Evolutionary conservation across 106 monocot species (phyloP), one percentile per base, ranked within the genome.

Genomic region (Alisma plantagoaquatica): DNA sequence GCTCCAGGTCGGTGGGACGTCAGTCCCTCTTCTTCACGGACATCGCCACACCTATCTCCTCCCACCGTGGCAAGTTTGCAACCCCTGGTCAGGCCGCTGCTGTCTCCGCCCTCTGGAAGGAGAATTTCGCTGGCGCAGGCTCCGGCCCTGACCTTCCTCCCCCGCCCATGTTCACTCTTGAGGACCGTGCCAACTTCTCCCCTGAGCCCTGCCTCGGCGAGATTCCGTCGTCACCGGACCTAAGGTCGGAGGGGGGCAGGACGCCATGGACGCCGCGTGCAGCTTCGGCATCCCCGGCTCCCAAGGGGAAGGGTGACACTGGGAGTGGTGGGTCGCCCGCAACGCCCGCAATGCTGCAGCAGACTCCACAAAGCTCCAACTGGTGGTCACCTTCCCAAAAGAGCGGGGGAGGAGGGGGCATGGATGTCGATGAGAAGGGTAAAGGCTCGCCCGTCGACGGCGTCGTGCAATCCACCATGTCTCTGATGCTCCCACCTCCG

Each of bases 151-250:
- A 78, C 8, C 70, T 72, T 2, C 74, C 86, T 0, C 83, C 87
- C 1, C 93, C 93, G 0, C 91, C 91, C 0, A 70, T 70, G 32
- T 87, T 93, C 74, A 83, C 87, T 25, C 75, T 93, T 23, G 82
- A 87, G 19, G 93, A 93, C 52, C 73, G 77, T 24, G 59, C 70
- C 43, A 74, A 87, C 20, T 81, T 80, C 61, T 93, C 83, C 22
- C 83, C 79, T 0, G 78, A 82, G 43, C 76, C 71, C 24, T 51
- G 50, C 29, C 66, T 66, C 31, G 62, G 59, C 32, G 66, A 66
- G 25, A 11, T 31, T 28, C 50, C 63, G 4, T 23, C 30, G 10
- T 46, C 70, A 30, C 62, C 46, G n/a, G 3, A 43, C 5, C 6
- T 33, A n/a, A n/a, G n/a, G n/a, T n/a, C n/a, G n/a, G n/a, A n/a